These are phyloP conservation scores for Botrytis deweyae DNA, from an alignment of 2,329 filamentous ascomycete genomes.

Conservation along the genomic window DNA sequence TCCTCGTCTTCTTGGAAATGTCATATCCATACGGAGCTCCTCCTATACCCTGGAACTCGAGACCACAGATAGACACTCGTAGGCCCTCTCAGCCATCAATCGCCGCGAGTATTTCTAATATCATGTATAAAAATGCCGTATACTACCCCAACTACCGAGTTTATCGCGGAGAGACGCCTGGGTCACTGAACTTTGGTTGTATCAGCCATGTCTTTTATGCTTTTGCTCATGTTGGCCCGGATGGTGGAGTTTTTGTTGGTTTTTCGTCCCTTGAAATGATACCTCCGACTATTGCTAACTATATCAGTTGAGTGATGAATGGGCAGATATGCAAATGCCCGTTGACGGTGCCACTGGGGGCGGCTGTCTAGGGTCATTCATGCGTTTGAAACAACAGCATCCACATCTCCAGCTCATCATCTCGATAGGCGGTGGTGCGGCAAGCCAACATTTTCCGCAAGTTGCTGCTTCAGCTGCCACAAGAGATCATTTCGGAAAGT, in stretches of 20 bases:
- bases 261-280: constrained; percentile 11
- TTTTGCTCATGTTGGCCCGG: constrained; percentile 70
- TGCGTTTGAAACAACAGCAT: constrained; percentile 69
- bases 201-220: constrained; percentile 83
- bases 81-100: constrained; percentile 38
- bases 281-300: constrained; percentile 23
- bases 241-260: constrained; percentile 74
- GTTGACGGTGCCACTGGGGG: constrained; percentile 64
- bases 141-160: constrained; percentile 82
- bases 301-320: constrained; percentile 71
- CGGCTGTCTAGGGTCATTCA: constrained; percentile 69
- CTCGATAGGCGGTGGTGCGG: constrained; percentile 69
- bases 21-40: constrained; percentile 31
- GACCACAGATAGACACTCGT: constrained; percentile 30
- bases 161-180: constrained; percentile 71
- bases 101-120: constrained; percentile 40
- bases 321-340: constrained; percentile 69
- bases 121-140: constrained; percentile 70
- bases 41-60: constrained; percentile 34
- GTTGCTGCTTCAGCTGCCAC: constrained; percentile 61
- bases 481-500: constrained; percentile 69
- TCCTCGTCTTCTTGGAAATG: constrained; percentile 26
- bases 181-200: constrained; percentile 69
- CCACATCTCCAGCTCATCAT: constrained; percentile 71
- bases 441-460: constrained; percentile 64